A percentile compares a stretch with the other conserved stretches of the same genome.
These are phyloP conservation scores for Dittrichia graveolens DNA, from an alignment of 129 eudicot genomes.

Conservation along the genomic window DNA sequence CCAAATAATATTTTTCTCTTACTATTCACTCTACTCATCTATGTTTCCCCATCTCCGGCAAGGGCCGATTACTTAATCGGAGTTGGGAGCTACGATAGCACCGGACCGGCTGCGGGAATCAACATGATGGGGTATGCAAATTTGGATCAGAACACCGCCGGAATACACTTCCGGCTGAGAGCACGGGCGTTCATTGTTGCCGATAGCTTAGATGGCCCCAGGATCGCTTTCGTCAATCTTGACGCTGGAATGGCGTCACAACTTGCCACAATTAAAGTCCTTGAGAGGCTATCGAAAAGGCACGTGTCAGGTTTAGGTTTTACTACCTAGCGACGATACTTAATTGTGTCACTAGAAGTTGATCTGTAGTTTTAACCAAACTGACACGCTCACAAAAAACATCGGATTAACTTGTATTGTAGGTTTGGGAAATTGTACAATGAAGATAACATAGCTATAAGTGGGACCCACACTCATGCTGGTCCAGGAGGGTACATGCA, in stretches of 20 bases:
- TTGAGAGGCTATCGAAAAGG: conserved; percentile 51
- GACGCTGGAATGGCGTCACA: conserved; percentile 82
- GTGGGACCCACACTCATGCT: conserved; percentile 81
- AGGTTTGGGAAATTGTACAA: conserved; percentile 68
- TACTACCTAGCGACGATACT: neutral
- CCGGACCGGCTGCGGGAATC: conserved; percentile 73
- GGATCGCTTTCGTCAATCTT: conserved; percentile 66
- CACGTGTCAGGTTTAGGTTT: neutral
- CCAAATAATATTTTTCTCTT: conserved; percentile 8
- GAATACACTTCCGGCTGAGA: conserved; percentile 65
- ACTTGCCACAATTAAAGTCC: conserved; percentile 67
- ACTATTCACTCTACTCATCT: conserved; percentile 20
- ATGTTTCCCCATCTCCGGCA: conserved; percentile 7
- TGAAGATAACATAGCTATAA: conserved; percentile 63
- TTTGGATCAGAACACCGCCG: conserved; percentile 54
- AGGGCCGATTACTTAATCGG: conserved; percentile 60
- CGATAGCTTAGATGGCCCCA: conserved; percentile 44
- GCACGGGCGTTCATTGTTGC: conserved; percentile 68
- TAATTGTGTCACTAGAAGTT: neutral
- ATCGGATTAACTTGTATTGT: neutral
- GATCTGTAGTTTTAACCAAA: neutral
- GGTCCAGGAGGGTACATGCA: conserved; percentile 82
- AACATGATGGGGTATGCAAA: conserved; percentile 85
- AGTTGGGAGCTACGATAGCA: conserved; percentile 70
- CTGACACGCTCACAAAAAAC: neutral